These are phyloP conservation scores for Vicia villosa DNA, from an alignment of 306 rosid genomes.

Conservation along the genomic window DNA sequence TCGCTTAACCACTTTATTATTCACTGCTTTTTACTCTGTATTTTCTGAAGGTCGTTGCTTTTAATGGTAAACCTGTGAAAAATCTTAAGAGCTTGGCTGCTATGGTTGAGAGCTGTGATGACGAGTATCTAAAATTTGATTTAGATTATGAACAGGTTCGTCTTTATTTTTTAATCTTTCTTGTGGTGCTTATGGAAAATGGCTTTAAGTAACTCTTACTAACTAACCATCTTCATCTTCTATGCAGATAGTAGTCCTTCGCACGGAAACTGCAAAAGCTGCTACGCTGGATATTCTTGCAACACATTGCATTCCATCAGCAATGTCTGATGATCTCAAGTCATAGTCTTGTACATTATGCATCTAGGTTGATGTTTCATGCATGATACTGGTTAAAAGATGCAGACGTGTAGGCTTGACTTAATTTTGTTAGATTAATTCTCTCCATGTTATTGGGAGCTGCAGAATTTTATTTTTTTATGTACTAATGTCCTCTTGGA, in stretches of 20 bases:
- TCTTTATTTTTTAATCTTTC: slow-evolving; percentile 16
- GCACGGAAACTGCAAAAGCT: slow-evolving; percentile 67
- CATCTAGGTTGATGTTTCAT: slow-evolving; percentile 27
- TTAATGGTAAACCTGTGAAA: slow-evolving; percentile 87
- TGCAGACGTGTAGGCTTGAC: slow-evolving; percentile 39
- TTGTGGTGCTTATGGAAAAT: slow-evolving; percentile 30
- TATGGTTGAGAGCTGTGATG: slow-evolving; percentile 84
- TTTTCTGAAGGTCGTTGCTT: slow-evolving; percentile 66
- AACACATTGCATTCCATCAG: slow-evolving; percentile 88
- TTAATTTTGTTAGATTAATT: slow-evolving; percentile 35
- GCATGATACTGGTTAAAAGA: slow-evolving; percentile 21
- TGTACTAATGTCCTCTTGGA: slow-evolving; percentile 33
- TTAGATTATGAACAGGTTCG: slow-evolving; percentile 90
- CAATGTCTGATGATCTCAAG: slow-evolving; percentile 91
- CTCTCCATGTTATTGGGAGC: slow-evolving; percentile 14
- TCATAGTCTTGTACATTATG: slow-evolving; percentile 44
- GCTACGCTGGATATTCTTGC: slow-evolving; percentile 84
- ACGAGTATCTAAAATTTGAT: slow-evolving; percentile 78
- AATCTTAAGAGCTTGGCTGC: slow-evolving; percentile 82
- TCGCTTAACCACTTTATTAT: neutral
- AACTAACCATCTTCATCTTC: slow-evolving; percentile 10
- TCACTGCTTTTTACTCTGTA: slow-evolving; percentile 20
- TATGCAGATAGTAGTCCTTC: slow-evolving; percentile 83
- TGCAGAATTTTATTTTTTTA: slow-evolving; percentile 13
- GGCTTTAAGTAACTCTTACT: slow-evolving; percentile 6